Percentiles rank a stretch among this genome's conserved stretches.
These are phyloP conservation scores for Fusarium cicatricum DNA, from an alignment of 2,329 filamentous ascomycete genomes.

Conservation along the genomic window DNA sequence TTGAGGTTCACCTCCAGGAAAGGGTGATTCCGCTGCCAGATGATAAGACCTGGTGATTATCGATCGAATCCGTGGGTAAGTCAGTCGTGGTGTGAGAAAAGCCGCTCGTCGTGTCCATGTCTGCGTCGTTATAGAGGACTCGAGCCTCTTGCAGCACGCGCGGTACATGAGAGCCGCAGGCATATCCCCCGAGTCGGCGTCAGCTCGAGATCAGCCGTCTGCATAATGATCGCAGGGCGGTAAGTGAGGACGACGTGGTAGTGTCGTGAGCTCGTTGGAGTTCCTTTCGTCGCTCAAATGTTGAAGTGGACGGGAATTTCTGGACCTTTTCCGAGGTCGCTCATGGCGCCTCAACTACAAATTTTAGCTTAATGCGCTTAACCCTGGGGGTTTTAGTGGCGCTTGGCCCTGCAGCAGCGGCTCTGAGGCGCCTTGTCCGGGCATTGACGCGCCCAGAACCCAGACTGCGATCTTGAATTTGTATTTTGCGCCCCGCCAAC, in stretches of 20 bases:
- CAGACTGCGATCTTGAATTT: constrained; percentile 28
- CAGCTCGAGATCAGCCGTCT: constrained; percentile 25
- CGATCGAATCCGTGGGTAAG: constrained; percentile 1
- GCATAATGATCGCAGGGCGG: constrained; percentile 32
- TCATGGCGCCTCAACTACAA: constrained; percentile 21
- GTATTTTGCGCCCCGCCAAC: constrained; percentile 28
- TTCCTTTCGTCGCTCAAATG: background rate
- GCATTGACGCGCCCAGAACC: constrained; percentile 23
- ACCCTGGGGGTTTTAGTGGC: constrained; percentile 32
- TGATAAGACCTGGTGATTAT: constrained; percentile 23
- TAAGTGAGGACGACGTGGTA: constrained; percentile 3
- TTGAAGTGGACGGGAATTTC: constrained; percentile 18
- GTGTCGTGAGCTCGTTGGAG: constrained; percentile 1
- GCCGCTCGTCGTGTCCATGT: constrained; percentile 29
- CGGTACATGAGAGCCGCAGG: constrained; percentile 37
- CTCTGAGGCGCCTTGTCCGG: constrained; percentile 14
- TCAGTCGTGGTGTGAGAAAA: constrained; percentile 22
- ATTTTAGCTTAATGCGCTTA: constrained; percentile 31
- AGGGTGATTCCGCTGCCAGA: background rate
- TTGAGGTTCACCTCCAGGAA: constrained; percentile 9
- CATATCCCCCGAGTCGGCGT: constrained; percentile 38
- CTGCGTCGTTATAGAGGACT: constrained; percentile 22
- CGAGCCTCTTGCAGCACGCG: constrained; percentile 37
- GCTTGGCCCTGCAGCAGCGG: constrained; percentile 31
- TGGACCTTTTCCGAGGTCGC: constrained; percentile 30